Evolutionary conservation across 768 basidiomycete genomes (phyloP).

Genomic region (Tephrocybe sp.): DNA sequence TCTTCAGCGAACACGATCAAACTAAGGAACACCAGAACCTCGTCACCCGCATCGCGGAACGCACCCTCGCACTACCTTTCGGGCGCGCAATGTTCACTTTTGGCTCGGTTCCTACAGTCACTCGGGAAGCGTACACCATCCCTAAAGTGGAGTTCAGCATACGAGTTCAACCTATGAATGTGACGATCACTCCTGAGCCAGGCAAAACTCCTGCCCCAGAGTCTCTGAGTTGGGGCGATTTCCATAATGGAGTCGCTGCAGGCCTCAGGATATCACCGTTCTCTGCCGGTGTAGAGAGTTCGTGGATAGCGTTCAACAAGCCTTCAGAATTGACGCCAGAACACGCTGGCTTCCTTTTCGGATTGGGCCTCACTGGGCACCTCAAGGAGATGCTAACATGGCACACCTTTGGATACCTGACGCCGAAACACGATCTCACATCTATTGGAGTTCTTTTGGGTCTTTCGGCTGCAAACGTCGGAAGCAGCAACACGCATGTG

Average conservation of each 20-base stretch:
- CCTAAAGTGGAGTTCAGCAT: constrained; percentile 80
- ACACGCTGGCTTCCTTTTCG: constrained; percentile 96
- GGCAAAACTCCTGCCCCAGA: constrained; percentile 71
- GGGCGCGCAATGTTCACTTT: constrained; percentile 94
- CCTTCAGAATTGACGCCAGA: constrained; percentile 87
- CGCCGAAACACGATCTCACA: constrained; percentile 94
- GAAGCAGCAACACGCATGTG: constrained; percentile 81
- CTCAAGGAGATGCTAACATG: constrained; percentile 87
- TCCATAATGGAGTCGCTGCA: constrained; percentile 95
- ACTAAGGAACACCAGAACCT: constrained; percentile 83
- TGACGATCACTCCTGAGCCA: constrained; percentile 61
- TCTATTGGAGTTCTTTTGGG: constrained; percentile 93
- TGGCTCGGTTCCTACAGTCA: constrained; percentile 73
- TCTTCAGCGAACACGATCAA: constrained; percentile 79
- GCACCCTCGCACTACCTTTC: constrained; percentile 87
- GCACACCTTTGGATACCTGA: constrained; percentile 95
- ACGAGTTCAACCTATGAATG: constrained; percentile 71
- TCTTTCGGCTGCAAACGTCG: constrained; percentile 88
- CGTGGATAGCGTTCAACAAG: constrained; percentile 96
- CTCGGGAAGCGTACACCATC: constrained; percentile 74
- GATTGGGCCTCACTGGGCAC: constrained; percentile 90
- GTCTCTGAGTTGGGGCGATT: constrained; percentile 88
- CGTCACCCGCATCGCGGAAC: constrained; percentile 76
- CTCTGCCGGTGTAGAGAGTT: constrained; percentile 79
- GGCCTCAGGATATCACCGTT: constrained; percentile 81